Percentiles rank a stretch among this genome's conserved stretches.
Evolutionary conservation across 2,329 filamentous ascomycete species (phyloP).

Genomic region (Pseudocercospora fuligena): DNA sequence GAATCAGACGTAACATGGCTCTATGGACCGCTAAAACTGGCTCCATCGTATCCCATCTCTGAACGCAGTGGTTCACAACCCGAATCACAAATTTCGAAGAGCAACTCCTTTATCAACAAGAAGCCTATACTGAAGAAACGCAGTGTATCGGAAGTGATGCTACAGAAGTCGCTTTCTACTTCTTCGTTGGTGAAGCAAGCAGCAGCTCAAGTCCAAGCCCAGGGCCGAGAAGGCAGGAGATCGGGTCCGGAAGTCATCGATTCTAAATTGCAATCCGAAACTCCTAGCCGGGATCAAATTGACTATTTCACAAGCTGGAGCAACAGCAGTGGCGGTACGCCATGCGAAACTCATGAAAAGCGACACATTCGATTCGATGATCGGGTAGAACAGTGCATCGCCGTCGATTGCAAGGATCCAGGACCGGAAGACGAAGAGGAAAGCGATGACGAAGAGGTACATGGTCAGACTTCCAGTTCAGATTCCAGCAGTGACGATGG

Average conservation of each 20-base stretch:
- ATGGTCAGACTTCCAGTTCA: constrained; percentile 54
- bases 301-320: constrained; percentile 63
- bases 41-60: constrained; percentile 59
- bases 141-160: constrained; percentile 93
- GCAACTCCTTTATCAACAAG: constrained; percentile 73
- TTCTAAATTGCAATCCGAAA: constrained; percentile 64
- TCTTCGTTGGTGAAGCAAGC: constrained; percentile 90
- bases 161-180: constrained; percentile 84
- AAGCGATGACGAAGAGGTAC: constrained; percentile 38
- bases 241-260: constrained; percentile 70
- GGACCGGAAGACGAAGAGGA: constrained; percentile 68
- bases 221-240: constrained; percentile 58
- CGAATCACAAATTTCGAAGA: constrained; percentile 62
- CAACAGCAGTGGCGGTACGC: constrained; percentile 73
- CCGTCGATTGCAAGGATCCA: constrained; percentile 82
- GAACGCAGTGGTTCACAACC: constrained; percentile 54
- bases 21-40: constrained; percentile 87
- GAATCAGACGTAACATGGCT: constrained; percentile 98
- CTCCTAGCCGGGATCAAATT: constrained; percentile 65
- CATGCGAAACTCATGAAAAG: constrained; percentile 62
- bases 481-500: constrained; percentile 68
- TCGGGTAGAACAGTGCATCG: constrained; percentile 93
- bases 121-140: constrained; percentile 97
- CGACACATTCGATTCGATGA: constrained; percentile 97
- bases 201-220: constrained; percentile 81